These are phyloP conservation scores for Patellifolia procumbens DNA, from an alignment of 179 eudicot genomes.

Conservation along the genomic window DNA sequence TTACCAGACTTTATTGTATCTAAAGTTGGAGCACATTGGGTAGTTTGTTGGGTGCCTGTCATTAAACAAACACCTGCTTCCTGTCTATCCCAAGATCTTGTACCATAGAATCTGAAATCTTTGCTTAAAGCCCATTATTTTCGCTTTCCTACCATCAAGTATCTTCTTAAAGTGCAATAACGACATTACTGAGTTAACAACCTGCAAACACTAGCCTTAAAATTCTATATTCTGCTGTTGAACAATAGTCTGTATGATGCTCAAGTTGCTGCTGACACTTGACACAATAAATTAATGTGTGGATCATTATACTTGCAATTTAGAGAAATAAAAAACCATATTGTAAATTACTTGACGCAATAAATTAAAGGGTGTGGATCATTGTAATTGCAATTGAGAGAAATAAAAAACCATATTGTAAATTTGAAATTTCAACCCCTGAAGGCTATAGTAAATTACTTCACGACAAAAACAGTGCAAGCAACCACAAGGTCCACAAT, in stretches of 20 bases:
- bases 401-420: neutral
- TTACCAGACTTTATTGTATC: neutral
- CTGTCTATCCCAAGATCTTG: neutral
- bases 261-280: neutral
- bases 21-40: neutral
- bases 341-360: too few species aligned
- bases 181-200: neutral
- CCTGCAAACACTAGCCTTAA: neutral
- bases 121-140: neutral
- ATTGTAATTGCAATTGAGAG: neutral
- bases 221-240: neutral
- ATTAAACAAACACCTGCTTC: neutral
- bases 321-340: neutral
- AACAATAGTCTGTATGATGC: neutral
- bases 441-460: neutral
- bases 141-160: neutral
- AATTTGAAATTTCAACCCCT: neutral
- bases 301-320: neutral
- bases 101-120: neutral
- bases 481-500: neutral
- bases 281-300: too few species aligned
- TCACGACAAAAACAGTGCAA: neutral
- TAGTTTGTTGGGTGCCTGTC: neutral
- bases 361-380: too few species aligned
- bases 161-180: neutral